A percentile compares a stretch with the other conserved stretches of the same genome.
Conservation (phyloP, 2,329 filamentous ascomycete species). For the Aspergillus ruber region DNA sequence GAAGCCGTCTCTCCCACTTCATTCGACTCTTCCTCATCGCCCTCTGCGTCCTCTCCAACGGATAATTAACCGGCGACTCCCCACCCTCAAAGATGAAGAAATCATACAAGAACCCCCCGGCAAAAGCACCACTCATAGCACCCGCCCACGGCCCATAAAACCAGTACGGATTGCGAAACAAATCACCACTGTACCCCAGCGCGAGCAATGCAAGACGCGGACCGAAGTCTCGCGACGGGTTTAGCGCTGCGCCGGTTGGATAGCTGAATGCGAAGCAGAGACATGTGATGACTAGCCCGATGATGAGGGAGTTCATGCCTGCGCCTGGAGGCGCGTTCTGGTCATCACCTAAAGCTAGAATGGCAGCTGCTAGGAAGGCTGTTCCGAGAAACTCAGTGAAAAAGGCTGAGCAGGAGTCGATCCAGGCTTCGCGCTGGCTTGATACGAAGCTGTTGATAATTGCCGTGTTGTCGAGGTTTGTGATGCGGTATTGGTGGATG, state of each 20-base stretch:
- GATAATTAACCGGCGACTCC: constrained; percentile 48
- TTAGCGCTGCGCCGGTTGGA: constrained; percentile 45
- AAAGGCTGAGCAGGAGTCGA: constrained; percentile 36
- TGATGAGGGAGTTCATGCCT: constrained; percentile 47
- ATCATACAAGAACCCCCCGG: constrained; percentile 47
- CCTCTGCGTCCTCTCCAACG: constrained; percentile 36
- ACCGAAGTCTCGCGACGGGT: constrained; percentile 46
- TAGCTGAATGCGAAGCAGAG: constrained; percentile 36
- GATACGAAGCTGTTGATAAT: constrained; percentile 42
- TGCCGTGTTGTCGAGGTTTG: constrained; percentile 12
- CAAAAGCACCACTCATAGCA: constrained; percentile 32
- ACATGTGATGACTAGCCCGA: constrained; percentile 38
- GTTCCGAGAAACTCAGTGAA: constrained; percentile 45
- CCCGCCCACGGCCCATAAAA: constrained; percentile 42
- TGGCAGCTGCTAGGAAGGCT: constrained; percentile 33
- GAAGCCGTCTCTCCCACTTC: constrained; percentile 24
- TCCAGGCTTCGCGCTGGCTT: constrained; percentile 35
- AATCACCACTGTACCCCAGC: constrained; percentile 38
- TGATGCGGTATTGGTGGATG: constrained; percentile 29
- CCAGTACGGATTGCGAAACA: constrained; percentile 42
- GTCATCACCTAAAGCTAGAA: constrained; percentile 44
- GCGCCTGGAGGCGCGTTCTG: constrained; percentile 44
- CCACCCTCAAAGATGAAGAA: constrained; percentile 46
- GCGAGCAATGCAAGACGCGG: constrained; percentile 42
- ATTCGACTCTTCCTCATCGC: constrained; percentile 40